Evolutionary conservation across 2,329 filamentous ascomycete genomes (phyloP), one percentile per base, ranked within the genome.

Genomic region (Calcarisporium arbuscula): DNA sequence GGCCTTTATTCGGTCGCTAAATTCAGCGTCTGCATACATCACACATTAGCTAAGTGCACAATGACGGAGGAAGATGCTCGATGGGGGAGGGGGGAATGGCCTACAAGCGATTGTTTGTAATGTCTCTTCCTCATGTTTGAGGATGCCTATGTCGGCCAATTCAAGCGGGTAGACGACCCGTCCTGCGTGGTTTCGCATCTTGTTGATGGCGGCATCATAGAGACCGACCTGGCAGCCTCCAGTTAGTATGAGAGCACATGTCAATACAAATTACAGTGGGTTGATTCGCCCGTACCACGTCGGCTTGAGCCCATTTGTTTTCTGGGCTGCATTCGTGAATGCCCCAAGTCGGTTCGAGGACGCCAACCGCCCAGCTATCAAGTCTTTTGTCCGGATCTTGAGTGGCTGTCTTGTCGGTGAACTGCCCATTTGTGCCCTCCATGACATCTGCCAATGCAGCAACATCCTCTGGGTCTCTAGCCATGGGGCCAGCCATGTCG

Each of bases 401-500:
- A n/a, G n/a, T n/a, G n/a, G n/a, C n/a, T n/a, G n/a, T n/a, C n/a
- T n/a, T n/a, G n/a, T n/a, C n/a, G n/a, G n/a, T n/a, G n/a, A n/a
- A n/a, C n/a, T n/a, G n/a, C 18, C 18, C 14, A 9, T 9, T 25
- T 25, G 22, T 30, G 6, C 18, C 30, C 4, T 41, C 34, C 20
- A 43, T 19, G 19, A 44, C 17, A 8, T 30, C 33, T 3, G 40
- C 35, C 16, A 44, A 14, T 10, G 15, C 14, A 15, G 34, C 28
- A 12, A 50, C 18, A 19, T 49, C 45, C 3, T 35, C 37, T 3
- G 43, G 30, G 19, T 30, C 42, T 27, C 49, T 51, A 8, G 51
- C 49, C 48, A 54, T 53, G 9, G 45, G 43, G 2, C 50, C 51
- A 2, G 38, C 32, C 23, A 42, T 44, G 28, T 52, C 51, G 28